Conservation (phyloP, 2,329 filamentous ascomycete genomes). For the Neocatenulostroma microsporum region DNA sequence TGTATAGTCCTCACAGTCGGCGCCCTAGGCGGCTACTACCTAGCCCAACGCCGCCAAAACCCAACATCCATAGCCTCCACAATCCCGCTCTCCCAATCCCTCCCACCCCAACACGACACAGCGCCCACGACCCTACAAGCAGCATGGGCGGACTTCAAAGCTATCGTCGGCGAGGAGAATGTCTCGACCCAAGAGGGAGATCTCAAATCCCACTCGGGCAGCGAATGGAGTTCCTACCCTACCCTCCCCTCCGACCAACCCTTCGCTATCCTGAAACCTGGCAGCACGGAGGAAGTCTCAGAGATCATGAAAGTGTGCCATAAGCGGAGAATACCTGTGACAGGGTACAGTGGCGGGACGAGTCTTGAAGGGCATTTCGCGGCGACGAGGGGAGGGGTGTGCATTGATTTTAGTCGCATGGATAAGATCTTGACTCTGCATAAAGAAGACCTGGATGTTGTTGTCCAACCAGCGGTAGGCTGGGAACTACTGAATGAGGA, state of each 20-base stretch:
- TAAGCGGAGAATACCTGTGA: constrained; percentile 70
- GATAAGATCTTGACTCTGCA: constrained; percentile 70
- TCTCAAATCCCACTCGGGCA: constrained; percentile 51
- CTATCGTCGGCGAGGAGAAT: constrained; percentile 55
- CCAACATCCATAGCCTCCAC: constrained; percentile 47
- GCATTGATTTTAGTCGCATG: constrained; percentile 81
- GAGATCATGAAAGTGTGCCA: constrained; percentile 85
- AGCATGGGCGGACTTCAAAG: constrained; percentile 56
- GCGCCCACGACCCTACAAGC: constrained; percentile 53
- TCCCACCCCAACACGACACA: constrained; percentile 48
- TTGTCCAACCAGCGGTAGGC: constrained; percentile 60
- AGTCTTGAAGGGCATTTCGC: constrained; percentile 85
- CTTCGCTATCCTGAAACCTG: constrained; percentile 65
- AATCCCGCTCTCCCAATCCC: constrained; percentile 42
- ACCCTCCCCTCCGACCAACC: constrained; percentile 36
- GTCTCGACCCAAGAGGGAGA: constrained; percentile 52
- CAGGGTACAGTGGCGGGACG: constrained; percentile 79
- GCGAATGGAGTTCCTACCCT: constrained; percentile 55
- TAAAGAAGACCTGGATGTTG: constrained; percentile 56
- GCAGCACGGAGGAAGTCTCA: constrained; percentile 74
- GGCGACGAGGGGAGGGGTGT: constrained; percentile 72
- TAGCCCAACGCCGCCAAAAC: constrained; percentile 43
- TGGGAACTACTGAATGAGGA: constrained; percentile 82
- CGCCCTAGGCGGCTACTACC: constrained; percentile 48
- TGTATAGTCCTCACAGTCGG: constrained; percentile 48